Evolutionary conservation across 208 protist species (phyloP).

Genomic region (Trypanosoma vivax): DNA sequence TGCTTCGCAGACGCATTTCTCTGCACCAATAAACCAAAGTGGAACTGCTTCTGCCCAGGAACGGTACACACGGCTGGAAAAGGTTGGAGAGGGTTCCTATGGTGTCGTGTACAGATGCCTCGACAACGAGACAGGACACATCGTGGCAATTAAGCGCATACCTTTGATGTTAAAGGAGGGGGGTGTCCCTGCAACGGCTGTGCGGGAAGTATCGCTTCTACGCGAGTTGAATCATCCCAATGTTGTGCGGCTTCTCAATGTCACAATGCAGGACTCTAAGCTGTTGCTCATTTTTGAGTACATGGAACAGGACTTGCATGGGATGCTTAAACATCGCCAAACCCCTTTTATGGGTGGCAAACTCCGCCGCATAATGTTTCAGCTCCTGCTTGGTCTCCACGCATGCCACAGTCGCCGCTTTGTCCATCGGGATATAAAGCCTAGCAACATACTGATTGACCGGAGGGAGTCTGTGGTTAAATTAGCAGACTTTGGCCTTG

Average conservation of each 20-base stretch:
- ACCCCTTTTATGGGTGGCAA: slow-evolving; percentile 53
- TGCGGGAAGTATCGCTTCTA: slow-evolving; percentile 91
- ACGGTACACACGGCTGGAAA: slow-evolving; percentile 86
- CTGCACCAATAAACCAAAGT: background rate
- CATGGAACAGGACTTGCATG: slow-evolving; percentile 95
- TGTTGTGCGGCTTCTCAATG: slow-evolving; percentile 92
- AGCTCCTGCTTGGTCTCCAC: slow-evolving; percentile 74
- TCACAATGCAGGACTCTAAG: slow-evolving; percentile 90
- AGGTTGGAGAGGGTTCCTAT: slow-evolving; percentile 97
- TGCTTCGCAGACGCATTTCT: background rate
- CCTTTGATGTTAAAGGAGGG: slow-evolving; percentile 69
- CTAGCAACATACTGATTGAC: slow-evolving; percentile 83
- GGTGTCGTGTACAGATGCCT: slow-evolving; percentile 95
- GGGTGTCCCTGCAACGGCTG: slow-evolving; percentile 86
- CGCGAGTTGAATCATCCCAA: slow-evolving; percentile 87
- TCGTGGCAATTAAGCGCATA: slow-evolving; percentile 84
- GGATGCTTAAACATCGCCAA: slow-evolving; percentile 76
- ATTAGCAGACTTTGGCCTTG: slow-evolving; percentile 89
- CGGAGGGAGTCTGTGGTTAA: slow-evolving; percentile 70
- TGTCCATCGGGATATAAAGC: slow-evolving; percentile 90
- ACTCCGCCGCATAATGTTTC: slow-evolving; percentile 69
- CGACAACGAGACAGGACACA: slow-evolving; percentile 50
- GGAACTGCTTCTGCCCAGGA: slow-evolving; percentile 14
- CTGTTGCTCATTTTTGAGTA: slow-evolving; percentile 97
- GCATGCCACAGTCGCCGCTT: slow-evolving; percentile 82